These are phyloP conservation scores for Circinella minor DNA, from an alignment of 371 early-diverging fungal genomes.

Conservation along the genomic window DNA sequence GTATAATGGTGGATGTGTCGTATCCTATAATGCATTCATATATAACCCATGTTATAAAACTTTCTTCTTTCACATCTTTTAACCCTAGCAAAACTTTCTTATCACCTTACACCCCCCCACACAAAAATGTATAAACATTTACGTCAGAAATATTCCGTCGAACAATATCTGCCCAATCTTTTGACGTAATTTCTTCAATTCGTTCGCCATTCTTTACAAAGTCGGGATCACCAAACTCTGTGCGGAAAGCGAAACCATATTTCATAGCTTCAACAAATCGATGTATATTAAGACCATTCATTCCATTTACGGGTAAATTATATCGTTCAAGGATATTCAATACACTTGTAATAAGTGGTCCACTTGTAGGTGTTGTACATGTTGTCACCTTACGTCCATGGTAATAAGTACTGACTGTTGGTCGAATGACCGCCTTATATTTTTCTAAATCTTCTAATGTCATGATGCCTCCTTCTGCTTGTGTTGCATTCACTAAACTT, in stretches of 20 bases:
- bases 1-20: conserved; percentile 57
- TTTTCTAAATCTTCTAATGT: conserved; percentile 78
- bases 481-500: conserved; percentile 70
- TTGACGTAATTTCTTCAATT: conserved; percentile 66
- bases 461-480: conserved; percentile 79
- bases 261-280: conserved; percentile 92
- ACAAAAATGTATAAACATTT: background rate
- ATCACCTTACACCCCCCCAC: background rate
- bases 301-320: conserved; percentile 62
- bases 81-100: background rate
- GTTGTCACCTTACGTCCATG: conserved; percentile 78
- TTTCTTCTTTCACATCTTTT: background rate
- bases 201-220: conserved; percentile 56
- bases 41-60: background rate
- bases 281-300: conserved; percentile 68
- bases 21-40: conserved; percentile 27
- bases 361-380: conserved; percentile 79
- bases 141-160: conserved; percentile 75
- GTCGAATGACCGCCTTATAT: conserved; percentile 70
- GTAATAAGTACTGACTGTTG: conserved; percentile 73
- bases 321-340: conserved; percentile 91
- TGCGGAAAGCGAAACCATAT: conserved; percentile 87
- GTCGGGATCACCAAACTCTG: conserved; percentile 85
- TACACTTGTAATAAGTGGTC: conserved; percentile 82
- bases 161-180: conserved; percentile 69